Percentiles rank a stretch among this genome's conserved stretches.
phyloP scores from a whole-genome alignment of 2,329 filamentous ascomycete species.

The Alternaria brassicicola region DNA sequence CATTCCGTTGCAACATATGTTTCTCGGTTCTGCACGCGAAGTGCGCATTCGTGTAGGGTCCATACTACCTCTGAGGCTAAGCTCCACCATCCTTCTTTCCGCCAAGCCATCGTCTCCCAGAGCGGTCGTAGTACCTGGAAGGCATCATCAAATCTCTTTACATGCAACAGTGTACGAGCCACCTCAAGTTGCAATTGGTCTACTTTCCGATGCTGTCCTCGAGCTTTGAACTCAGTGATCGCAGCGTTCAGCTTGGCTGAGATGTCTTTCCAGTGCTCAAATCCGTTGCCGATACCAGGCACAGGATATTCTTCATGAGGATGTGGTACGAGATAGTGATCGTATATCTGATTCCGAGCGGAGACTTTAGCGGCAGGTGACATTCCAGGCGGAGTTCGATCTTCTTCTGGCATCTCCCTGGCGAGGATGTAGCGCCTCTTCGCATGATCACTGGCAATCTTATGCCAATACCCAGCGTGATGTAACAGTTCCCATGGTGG shows the following conservation, averaged over 20 bases:
- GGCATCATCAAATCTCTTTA: slow-evolving; percentile 58
- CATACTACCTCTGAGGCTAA: slow-evolving; percentile 61
- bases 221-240: slow-evolving; percentile 58
- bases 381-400: slow-evolving; percentile 61
- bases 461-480: slow-evolving; percentile 67
- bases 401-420: slow-evolving; percentile 64
- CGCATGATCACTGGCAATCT: slow-evolving; percentile 60
- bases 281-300: slow-evolving; percentile 50
- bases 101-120: slow-evolving; percentile 65
- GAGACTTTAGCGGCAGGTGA: slow-evolving; percentile 62
- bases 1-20: slow-evolving; percentile 61
- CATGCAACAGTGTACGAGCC: slow-evolving; percentile 60
- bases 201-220: slow-evolving; percentile 60
- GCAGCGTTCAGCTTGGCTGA: slow-evolving; percentile 55
- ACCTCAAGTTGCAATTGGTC: slow-evolving; percentile 62
- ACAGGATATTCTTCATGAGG: slow-evolving; percentile 62
- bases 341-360: slow-evolving; percentile 60
- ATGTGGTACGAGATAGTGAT: slow-evolving; percentile 65
- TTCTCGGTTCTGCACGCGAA: slow-evolving; percentile 53
- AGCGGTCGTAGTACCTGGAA: slow-evolving; percentile 58
- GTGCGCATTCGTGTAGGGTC: slow-evolving; percentile 61
- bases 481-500: slow-evolving; percentile 65
- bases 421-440: slow-evolving; percentile 58
- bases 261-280: slow-evolving; percentile 61
- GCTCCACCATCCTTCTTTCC: slow-evolving; percentile 64